Conservation (phyloP, 106 monocot species). For the Platanthera zijinensis region DNA sequence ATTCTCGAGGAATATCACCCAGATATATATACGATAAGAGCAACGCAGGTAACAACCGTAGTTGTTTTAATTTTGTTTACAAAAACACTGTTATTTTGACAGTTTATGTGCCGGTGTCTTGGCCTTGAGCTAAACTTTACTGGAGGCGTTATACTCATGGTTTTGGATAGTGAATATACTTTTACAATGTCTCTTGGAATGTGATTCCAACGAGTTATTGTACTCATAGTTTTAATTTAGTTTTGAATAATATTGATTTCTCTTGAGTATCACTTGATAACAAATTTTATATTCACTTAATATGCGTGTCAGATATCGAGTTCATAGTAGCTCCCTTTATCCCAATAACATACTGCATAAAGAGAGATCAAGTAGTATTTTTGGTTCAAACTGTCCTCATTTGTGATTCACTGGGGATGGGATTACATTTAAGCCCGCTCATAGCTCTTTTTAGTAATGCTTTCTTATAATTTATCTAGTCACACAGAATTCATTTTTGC, state of each 20-base stretch:
- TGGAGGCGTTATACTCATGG: not conserved
- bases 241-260: no score
- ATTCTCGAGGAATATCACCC: constrained; percentile 91
- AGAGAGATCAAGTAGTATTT: not conserved
- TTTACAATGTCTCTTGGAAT: not conserved
- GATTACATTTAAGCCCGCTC: no score
- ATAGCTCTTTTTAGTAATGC: no score
- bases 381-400: no score
- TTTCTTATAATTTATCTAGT: no score
- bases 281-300: no score
- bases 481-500: not conserved
- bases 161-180: not conserved
- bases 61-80: not conserved
- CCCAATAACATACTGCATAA: not conserved
- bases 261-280: no score
- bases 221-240: no score
- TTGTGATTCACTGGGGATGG: no score
- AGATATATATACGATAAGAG: constrained; percentile 61
- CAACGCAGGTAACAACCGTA: constrained; percentile 62
- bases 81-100: not conserved
- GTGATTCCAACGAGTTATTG: no score
- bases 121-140: not conserved
- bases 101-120: not conserved
- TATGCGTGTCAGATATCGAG: no score
- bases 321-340: no score